These are phyloP conservation scores for Ophiocordyceps sinensis DNA, from an alignment of 2,329 filamentous ascomycete species.

Conservation along the genomic window DNA sequence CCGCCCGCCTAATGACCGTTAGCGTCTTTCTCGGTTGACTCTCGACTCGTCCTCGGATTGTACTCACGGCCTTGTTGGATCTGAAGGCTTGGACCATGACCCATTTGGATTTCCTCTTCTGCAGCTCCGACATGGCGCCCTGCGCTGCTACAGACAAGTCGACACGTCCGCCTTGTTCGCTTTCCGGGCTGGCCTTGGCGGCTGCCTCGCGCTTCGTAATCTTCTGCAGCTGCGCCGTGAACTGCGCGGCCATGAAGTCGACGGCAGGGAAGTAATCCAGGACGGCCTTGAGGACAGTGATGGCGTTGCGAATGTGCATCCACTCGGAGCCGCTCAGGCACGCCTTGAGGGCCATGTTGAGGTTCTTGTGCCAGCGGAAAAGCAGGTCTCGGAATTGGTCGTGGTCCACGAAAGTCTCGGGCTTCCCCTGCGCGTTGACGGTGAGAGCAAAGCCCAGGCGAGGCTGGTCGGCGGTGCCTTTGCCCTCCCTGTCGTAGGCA, in stretches of 20 bases:
- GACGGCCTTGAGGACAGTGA: conserved; percentile 72
- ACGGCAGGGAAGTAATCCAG: conserved; percentile 75
- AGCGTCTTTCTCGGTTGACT: conserved; percentile 8
- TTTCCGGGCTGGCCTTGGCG: conserved; percentile 29
- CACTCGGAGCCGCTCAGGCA: conserved; percentile 78
- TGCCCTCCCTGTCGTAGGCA: conserved; percentile 69
- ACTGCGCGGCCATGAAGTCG: conserved; percentile 68
- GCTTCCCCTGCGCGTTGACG: conserved; percentile 51
- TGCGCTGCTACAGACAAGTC: conserved; percentile 63
- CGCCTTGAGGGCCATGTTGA: conserved; percentile 65
- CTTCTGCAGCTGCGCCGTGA: conserved; percentile 48
- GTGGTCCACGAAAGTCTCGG: conserved; percentile 61
- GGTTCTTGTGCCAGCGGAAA: conserved; percentile 78
- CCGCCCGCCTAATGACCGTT: conserved; percentile 4
- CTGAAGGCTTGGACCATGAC: conserved; percentile 62
- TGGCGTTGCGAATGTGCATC: conserved; percentile 95
- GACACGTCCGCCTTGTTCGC: conserved; percentile 46
- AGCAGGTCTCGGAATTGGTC: conserved; percentile 75
- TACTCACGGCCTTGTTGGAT: conserved; percentile 39
- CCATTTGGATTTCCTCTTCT: conserved; percentile 53
- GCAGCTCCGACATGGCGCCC: conserved; percentile 56
- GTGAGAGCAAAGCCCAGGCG: conserved; percentile 67
- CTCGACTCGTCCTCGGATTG: not conserved
- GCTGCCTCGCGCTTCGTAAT: conserved; percentile 48
- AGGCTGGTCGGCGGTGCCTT: conserved; percentile 29